Conservation (phyloP, 192 early-diverging fungal species). For the Rhizophlyctis rosea region DNA sequence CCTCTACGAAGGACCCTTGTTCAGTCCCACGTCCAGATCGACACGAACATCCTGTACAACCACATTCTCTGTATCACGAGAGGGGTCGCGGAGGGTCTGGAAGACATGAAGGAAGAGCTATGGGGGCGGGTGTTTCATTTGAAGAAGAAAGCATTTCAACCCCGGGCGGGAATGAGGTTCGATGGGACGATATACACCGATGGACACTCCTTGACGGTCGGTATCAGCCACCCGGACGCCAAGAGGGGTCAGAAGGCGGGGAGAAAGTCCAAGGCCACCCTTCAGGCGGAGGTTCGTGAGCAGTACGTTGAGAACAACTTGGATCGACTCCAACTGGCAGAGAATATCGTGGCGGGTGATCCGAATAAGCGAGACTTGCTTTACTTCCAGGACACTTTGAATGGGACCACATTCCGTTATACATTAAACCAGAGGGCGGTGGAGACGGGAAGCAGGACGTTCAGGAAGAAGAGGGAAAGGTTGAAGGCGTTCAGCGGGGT, state of each 20-base stretch:
- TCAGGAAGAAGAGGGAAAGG: not conserved
- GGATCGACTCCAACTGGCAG: not conserved
- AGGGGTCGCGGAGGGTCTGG: no score
- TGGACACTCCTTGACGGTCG: conserved; percentile 3
- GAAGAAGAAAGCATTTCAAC: conserved; percentile 12
- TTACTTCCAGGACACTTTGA: conserved; percentile 3
- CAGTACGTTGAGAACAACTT: conserved; percentile 15
- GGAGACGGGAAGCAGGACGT: conserved; percentile 5
- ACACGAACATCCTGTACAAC: conserved; percentile 7
- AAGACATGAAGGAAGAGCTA: conserved; percentile 16
- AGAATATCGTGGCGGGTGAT: conserved; percentile 15
- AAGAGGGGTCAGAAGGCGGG: not conserved
- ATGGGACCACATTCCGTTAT: conserved; percentile 10
- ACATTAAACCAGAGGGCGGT: conserved; percentile 16
- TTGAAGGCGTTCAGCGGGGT: not conserved
- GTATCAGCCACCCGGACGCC: conserved; percentile 12
- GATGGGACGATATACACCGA: conserved; percentile 14
- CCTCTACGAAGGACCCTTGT: conserved; percentile 2
- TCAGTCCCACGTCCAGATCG: conserved; percentile 17
- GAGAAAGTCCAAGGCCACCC: not conserved
- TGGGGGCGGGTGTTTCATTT: conserved; percentile 12
- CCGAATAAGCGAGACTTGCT: conserved; percentile 20
- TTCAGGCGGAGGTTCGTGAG: conserved; percentile 1
- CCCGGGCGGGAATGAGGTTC: conserved; percentile 4
- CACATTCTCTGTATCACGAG: no score